Conservation (phyloP, 257 asterid genomes). For the Nicotiana otophora region DNA sequence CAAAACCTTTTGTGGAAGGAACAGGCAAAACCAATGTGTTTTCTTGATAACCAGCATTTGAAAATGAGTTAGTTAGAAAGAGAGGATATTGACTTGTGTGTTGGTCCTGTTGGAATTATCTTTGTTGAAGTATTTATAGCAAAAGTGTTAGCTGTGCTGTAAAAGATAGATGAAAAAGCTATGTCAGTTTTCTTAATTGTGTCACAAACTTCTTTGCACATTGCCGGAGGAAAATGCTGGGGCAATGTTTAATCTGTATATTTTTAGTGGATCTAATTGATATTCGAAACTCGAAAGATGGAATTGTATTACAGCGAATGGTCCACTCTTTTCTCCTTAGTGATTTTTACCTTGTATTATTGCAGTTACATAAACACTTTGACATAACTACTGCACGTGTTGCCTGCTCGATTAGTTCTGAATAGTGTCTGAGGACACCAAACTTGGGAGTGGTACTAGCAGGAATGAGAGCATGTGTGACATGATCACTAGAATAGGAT, state of each 20-base stretch:
- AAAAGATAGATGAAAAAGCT: background rate
- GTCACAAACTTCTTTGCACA: background rate
- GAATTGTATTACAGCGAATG: background rate
- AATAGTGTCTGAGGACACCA: background rate
- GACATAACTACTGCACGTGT: background rate
- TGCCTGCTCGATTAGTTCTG: background rate
- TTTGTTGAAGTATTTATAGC: background rate
- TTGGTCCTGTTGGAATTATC: background rate
- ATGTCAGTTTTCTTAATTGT: background rate
- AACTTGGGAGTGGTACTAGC: constrained; percentile 5
- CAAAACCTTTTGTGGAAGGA: background rate
- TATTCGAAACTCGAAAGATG: background rate
- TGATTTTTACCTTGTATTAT: background rate
- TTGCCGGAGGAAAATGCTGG: background rate
- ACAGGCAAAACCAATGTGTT: background rate
- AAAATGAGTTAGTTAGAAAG: background rate
- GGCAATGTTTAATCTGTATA: too few relatives aligned
- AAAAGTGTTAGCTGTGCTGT: background rate
- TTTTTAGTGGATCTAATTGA: too few relatives aligned
- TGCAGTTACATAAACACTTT: background rate
- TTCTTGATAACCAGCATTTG: background rate
- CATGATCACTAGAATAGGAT: background rate
- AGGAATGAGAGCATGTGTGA: background rate
- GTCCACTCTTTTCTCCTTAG: background rate
- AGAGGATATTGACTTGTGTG: background rate